Conservation (phyloP, 2,329 filamentous ascomycete species). For the Lithohypha guttulata region DNA sequence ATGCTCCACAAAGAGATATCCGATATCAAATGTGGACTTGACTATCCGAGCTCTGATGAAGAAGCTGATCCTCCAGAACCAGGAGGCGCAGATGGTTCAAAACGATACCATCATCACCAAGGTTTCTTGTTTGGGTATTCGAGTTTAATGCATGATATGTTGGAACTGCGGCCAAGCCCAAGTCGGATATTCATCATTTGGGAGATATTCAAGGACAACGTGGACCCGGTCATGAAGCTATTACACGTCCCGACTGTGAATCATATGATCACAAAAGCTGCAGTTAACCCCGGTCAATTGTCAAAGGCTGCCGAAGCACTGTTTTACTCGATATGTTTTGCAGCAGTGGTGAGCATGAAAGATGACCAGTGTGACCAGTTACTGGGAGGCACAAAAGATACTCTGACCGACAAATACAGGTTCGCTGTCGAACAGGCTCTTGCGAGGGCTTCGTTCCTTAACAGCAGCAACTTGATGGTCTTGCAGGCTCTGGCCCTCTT, state of each 20-base stretch:
- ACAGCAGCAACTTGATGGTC: constrained; percentile 50
- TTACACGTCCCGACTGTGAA: constrained; percentile 47
- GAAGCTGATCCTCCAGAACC: constrained; percentile 42
- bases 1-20: constrained; percentile 53
- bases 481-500: constrained; percentile 54
- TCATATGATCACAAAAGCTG: constrained; percentile 40
- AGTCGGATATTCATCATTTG: constrained; percentile 43
- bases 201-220: constrained; percentile 50
- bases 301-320: constrained; percentile 46
- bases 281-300: constrained; percentile 37
- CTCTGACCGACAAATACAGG: constrained; percentile 45
- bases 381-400: constrained; percentile 43
- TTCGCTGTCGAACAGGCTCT: constrained; percentile 55
- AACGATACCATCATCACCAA: constrained; percentile 38
- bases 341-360: constrained; percentile 42
- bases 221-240: constrained; percentile 51
- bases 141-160: constrained; percentile 46
- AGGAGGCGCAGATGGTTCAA: constrained; percentile 25
- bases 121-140: constrained; percentile 52
- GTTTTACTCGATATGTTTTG: constrained; percentile 51
- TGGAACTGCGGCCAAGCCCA: constrained; percentile 44
- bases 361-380: constrained; percentile 37
- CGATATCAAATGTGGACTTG: constrained; percentile 51
- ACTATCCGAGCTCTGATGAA: constrained; percentile 45
- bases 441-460: constrained; percentile 51